A percentile compares a stretch with the other conserved stretches of the same genome.
These are phyloP conservation scores for Hymenotorrendiella dingleyae DNA, from an alignment of 2,329 filamentous ascomycete genomes.

Conservation along the genomic window DNA sequence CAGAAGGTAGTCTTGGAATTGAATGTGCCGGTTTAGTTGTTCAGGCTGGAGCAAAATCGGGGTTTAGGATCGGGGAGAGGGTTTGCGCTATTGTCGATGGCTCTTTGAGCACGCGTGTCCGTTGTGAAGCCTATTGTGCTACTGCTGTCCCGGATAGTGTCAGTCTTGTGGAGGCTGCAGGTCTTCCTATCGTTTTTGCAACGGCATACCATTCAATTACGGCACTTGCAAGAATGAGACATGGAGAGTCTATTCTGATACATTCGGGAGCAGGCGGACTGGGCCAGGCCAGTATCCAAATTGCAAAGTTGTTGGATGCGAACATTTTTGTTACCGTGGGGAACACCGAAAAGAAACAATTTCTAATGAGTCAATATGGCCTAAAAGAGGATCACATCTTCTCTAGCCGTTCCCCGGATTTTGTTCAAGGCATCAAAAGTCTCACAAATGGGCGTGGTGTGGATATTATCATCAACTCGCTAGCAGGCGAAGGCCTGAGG, in stretches of 20 bases:
- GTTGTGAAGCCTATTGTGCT: neutral
- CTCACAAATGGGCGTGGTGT: slow-evolving; percentile 23
- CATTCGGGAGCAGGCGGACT: slow-evolving; percentile 30
- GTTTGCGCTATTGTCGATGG: slow-evolving; percentile 15
- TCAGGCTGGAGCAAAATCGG: neutral
- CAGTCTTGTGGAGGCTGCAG: slow-evolving; percentile 12
- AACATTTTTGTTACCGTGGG: slow-evolving; percentile 29
- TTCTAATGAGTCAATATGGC: slow-evolving; percentile 25
- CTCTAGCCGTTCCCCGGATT: slow-evolving; percentile 32
- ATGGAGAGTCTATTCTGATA: slow-evolving; percentile 28
- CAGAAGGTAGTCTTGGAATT: slow-evolving; percentile 12
- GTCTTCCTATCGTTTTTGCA: slow-evolving; percentile 17
- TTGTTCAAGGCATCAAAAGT: slow-evolving; percentile 27
- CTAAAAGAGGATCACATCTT: slow-evolving; percentile 37
- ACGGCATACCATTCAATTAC: slow-evolving; percentile 20
- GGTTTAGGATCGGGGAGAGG: slow-evolving; percentile 3
- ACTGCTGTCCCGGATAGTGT: slow-evolving; percentile 12
- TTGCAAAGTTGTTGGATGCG: slow-evolving; percentile 23
- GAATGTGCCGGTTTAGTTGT: slow-evolving; percentile 4
- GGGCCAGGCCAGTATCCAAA: slow-evolving; percentile 29
- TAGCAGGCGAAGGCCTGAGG: slow-evolving; percentile 28
- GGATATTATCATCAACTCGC: slow-evolving; percentile 28
- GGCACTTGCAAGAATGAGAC: slow-evolving; percentile 12
- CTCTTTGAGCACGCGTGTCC: slow-evolving; percentile 16
- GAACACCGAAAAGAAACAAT: slow-evolving; percentile 25